Evolutionary conservation across 208 protist genomes (phyloP).

Genomic region (Trypanosoma boissoni): DNA sequence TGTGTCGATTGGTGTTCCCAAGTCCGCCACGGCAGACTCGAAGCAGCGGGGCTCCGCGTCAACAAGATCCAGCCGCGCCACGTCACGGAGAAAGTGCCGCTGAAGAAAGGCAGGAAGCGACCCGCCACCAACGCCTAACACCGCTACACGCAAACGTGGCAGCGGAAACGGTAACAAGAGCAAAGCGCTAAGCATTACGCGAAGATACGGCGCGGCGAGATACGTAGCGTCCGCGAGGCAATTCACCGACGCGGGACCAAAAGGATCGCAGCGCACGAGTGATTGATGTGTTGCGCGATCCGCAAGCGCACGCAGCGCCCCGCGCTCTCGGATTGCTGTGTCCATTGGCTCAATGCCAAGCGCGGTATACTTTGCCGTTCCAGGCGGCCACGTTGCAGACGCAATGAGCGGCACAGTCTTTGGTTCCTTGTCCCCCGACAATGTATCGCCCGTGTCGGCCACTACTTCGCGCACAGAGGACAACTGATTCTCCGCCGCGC

Average conservation of each 20-base stretch:
- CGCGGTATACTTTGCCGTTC: conserved; percentile 65
- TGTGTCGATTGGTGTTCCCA: too few species aligned
- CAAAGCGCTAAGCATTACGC: conserved; percentile 70
- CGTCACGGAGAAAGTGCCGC: conserved; percentile 49
- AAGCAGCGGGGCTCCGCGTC: conserved; percentile 78
- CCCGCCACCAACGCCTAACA: conserved; percentile 81
- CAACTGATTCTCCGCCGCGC: conserved; percentile 15
- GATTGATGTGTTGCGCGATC: conserved; percentile 80
- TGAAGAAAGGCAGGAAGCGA: conserved; percentile 75
- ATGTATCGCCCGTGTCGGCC: conserved; percentile 15
- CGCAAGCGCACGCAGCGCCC: conserved; percentile 38
- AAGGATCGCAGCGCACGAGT: conserved; percentile 68
- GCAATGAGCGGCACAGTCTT: conserved; percentile 15
- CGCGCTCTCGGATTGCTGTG: not conserved
- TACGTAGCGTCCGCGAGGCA: conserved; percentile 58
- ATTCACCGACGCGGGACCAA: conserved; percentile 38
- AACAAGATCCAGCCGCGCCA: conserved; percentile 66
- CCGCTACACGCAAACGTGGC: conserved; percentile 50
- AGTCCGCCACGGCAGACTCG: conserved; percentile 61
- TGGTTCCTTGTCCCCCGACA: not conserved
- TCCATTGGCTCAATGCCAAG: conserved; percentile 58
- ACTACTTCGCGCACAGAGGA: conserved; percentile 25
- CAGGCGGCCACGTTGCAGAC: conserved; percentile 51
- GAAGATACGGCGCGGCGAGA: conserved; percentile 79
- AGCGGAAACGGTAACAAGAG: conserved; percentile 46